Conservation (phyloP, 768 basidiomycete genomes). For the Auriscalpium microsporum region DNA sequence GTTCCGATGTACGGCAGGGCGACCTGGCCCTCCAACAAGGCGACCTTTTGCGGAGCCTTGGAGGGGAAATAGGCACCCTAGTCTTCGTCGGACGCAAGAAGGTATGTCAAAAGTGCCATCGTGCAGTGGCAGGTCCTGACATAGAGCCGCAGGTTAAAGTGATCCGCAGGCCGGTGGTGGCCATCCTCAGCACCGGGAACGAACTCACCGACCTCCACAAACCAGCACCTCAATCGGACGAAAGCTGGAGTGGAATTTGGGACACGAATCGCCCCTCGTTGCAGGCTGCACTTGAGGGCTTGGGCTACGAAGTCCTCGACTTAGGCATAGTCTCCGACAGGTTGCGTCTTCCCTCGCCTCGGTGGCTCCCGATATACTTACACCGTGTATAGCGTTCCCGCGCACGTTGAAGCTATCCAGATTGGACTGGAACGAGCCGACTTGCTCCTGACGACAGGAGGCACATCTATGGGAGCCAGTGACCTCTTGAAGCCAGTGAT, state of each 20-base stretch:
- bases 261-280: slow-evolving; percentile 85
- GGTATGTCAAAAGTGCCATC: slow-evolving; percentile 30
- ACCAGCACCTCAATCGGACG: slow-evolving; percentile 23
- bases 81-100: slow-evolving; percentile 68
- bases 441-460: slow-evolving; percentile 77
- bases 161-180: slow-evolving; percentile 64
- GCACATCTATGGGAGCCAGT: slow-evolving; percentile 85
- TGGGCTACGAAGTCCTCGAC: slow-evolving; percentile 74
- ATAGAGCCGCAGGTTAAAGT: slow-evolving; percentile 50
- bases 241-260: slow-evolving; percentile 64
- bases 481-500: slow-evolving; percentile 86
- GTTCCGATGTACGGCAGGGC: slow-evolving; percentile 64
- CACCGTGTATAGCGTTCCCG: slow-evolving; percentile 34
- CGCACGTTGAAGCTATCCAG: slow-evolving; percentile 50
- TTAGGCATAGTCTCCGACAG: slow-evolving; percentile 73
- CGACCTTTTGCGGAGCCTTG: slow-evolving; percentile 50
- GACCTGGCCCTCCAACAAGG: slow-evolving; percentile 59
- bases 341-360: slow-evolving; percentile 29
- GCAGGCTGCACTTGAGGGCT: slow-evolving; percentile 53
- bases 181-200: slow-evolving; percentile 80
- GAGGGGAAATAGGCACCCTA: slow-evolving; percentile 80
- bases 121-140: neutral
- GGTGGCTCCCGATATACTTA: neutral
- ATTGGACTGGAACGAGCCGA: slow-evolving; percentile 58
- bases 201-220: slow-evolving; percentile 62